phyloP scores from a whole-genome alignment of 1,139 yeast genomes.

The Yamadazyma friedrichii region DNA sequence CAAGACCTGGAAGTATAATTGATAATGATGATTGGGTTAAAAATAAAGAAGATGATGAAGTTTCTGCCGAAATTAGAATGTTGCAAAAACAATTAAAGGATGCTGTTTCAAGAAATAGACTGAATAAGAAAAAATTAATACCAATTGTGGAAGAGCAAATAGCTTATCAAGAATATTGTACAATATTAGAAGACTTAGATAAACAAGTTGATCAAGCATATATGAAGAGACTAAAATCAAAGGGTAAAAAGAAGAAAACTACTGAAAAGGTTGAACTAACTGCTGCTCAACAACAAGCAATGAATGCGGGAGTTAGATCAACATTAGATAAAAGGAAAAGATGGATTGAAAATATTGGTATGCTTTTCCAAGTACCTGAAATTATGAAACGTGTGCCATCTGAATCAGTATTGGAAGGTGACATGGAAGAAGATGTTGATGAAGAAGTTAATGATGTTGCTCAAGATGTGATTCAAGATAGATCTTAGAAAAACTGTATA shows the following conservation, averaged over 20 bases:
- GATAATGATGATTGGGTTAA: conserved; percentile 75
- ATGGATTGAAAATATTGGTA: conserved; percentile 91
- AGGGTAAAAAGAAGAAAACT: conserved; percentile 67
- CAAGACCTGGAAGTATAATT: conserved; percentile 33
- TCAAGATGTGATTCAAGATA: conserved; percentile 37
- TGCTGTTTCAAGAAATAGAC: conserved; percentile 62
- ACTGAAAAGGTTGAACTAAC: conserved; percentile 32
- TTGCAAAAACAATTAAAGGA: conserved; percentile 68
- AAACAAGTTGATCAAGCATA: conserved; percentile 97
- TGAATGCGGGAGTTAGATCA: conserved; percentile 75
- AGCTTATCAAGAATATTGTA: conserved; percentile 92
- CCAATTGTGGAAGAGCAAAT: conserved; percentile 86
- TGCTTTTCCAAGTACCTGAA: conserved; percentile 67
- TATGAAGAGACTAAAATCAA: conserved; percentile 77
- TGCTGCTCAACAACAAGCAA: conserved; percentile 49
- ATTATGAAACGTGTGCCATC: conserved; percentile 76
- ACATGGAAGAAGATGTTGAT: conserved; percentile 35
- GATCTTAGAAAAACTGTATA: background rate
- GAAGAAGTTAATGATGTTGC: conserved; percentile 47
- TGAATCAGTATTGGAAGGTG: conserved; percentile 49
- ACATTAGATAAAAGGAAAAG: conserved; percentile 80
- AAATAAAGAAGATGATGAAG: conserved; percentile 90
- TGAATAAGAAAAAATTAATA: conserved; percentile 61
- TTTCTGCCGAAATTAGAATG: conserved; percentile 76
- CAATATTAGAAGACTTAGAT: conserved; percentile 88